phyloP scores from a whole-genome alignment of 345 rosid species.

The Acer saccharum region DNA sequence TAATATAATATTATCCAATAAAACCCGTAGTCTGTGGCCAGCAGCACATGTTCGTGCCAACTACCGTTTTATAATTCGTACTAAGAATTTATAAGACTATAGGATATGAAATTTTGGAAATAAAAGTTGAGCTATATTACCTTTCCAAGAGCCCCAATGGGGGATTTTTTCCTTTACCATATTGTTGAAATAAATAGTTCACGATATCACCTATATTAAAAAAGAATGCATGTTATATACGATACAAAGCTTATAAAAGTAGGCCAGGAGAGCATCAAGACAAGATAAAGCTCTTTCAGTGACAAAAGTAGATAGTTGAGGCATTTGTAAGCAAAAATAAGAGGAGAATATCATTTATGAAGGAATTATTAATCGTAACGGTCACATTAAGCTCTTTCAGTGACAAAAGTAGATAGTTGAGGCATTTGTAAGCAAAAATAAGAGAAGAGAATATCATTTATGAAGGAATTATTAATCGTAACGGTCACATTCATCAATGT shows the following conservation, averaged over 20 bases:
- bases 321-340: not conserved
- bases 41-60: not conserved
- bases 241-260: not conserved
- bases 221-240: not conserved
- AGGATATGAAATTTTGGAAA: too few relatives aligned
- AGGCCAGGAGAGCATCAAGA: not conserved
- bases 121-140: constrained; percentile 30
- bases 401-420: not conserved
- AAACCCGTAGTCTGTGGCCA: not conserved
- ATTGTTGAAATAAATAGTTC: constrained; percentile 65
- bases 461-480: not conserved
- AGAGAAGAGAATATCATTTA: not conserved
- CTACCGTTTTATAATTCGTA: not conserved
- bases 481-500: not conserved
- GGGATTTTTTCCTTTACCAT: constrained; percentile 71
- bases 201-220: constrained; percentile 66
- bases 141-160: constrained; percentile 71
- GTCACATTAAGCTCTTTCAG: not conserved
- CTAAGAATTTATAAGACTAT: too few relatives aligned
- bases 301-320: not conserved
- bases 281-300: not conserved
- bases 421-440: not conserved
- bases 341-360: not conserved
- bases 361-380: not conserved
- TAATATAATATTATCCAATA: not conserved